Base-by-base conservation (phyloP, 2,329 filamentous ascomycete genomes). In the Aspergillus fructus region DNA sequence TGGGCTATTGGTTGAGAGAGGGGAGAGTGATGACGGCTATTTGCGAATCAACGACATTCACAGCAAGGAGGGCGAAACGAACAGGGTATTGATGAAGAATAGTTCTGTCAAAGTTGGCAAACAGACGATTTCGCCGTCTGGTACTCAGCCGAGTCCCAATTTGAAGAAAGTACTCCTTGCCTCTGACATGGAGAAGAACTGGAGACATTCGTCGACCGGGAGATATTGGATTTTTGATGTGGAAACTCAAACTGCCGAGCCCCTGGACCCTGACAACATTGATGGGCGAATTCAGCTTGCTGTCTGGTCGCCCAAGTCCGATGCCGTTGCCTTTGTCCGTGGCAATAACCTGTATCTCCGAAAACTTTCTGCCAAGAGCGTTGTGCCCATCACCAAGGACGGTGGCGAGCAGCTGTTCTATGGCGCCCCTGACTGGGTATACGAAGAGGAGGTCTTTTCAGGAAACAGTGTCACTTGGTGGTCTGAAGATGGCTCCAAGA, bases 351-450 rank as follows among this genome's bases (percentile, higher is more conserved):
- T 99, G 67, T 97, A 86, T 70, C 77, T 97, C 45, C 87, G 94
- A 51, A 86, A 85, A 53, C 67, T 90, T 30, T 77, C 81, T 12
- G 83, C 82, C 4, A 78, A 84, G 19, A 76, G 82, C 15, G 83
- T 91, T 4, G 81, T 83, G 5, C 85, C 89, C 60, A 89, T 99
- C 65, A 97, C 94, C 1, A 85, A 81, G 53, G 93, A 99, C 70
- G 94, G 96, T 12, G 91, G 93, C 0, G 80, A 86, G 0, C 87
- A 97, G 65, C 85, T 94, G 59, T 99, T 99, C 75, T 97, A 99
- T 67, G 94, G 94, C 17, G 86, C 97, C 19, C 94, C 94, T 0
- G 96, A 99, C 73, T 99, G 94, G 94, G 94, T 97, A 0, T 96
- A 96, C 68, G 91, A 96, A 70, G 86, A 89, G 66, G 91, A 96